These are phyloP conservation scores for Suillus sp. DNA, from an alignment of 768 basidiomycete species.

Conservation along the genomic window DNA sequence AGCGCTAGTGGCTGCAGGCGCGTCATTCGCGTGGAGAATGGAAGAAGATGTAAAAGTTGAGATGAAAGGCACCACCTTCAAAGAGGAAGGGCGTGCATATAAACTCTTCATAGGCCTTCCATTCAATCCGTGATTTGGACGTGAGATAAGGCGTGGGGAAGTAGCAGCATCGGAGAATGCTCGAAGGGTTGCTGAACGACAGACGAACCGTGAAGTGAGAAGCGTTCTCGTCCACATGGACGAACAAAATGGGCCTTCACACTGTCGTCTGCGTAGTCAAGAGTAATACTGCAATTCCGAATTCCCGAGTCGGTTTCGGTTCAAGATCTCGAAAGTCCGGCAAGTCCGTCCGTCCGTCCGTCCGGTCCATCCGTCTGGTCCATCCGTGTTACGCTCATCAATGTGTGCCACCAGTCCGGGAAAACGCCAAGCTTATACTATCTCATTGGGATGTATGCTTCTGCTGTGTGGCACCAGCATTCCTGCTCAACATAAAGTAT, in stretches of 20 bases:
- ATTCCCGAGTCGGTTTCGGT: not conserved
- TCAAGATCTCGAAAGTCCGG: too few species aligned
- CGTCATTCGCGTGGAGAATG: conserved; percentile 6
- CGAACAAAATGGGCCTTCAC: conserved; percentile 4
- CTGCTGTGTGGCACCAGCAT: too few species aligned
- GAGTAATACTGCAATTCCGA: not conserved
- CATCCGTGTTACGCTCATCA: too few species aligned
- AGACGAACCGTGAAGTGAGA: conserved; percentile 13
- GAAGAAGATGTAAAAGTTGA: conserved; percentile 25
- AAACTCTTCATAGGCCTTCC: conserved; percentile 8
- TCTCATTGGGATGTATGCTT: too few species aligned
- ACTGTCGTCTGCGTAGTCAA: not conserved
- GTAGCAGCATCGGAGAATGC: conserved; percentile 13
- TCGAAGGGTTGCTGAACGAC: conserved; percentile 27
- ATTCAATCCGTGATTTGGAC: not conserved
- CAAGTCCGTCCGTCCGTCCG: too few species aligned
- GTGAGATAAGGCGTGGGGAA: not conserved
- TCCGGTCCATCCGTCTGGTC: too few species aligned
- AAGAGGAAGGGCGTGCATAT: conserved; percentile 12
- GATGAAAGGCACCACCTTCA: conserved; percentile 5
- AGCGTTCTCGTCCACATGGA: conserved; percentile 28
- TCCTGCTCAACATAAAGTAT: too few species aligned
- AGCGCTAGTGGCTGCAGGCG: conserved; percentile 5
- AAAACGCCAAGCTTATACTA: too few species aligned
- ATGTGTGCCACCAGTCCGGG: too few species aligned